These are phyloP conservation scores for Basipetospora sp. DNA, from an alignment of 2,329 filamentous ascomycete genomes.

Conservation along the genomic window DNA sequence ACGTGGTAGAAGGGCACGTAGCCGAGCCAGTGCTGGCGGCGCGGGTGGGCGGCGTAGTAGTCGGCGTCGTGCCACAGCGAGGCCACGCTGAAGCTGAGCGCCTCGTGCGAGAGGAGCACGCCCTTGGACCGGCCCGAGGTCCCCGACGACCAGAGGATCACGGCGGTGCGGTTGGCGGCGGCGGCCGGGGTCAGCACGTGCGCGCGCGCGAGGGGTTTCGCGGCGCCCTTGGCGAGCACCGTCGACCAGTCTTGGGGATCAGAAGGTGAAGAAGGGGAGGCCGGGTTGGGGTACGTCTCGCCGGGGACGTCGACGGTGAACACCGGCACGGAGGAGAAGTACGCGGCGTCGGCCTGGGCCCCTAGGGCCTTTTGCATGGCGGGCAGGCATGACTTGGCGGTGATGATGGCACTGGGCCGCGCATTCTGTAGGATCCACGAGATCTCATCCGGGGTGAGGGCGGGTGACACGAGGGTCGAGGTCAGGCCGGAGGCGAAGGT, in stretches of 20 bases:
- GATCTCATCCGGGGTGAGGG: conserved; percentile 24
- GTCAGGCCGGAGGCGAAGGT: conserved; percentile 25
- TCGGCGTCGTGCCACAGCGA: conserved; percentile 36
- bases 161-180: conserved; percentile 45
- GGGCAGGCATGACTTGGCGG: conserved; percentile 16
- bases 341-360: conserved; percentile 18
- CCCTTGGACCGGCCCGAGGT: conserved; percentile 65
- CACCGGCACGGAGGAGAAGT: conserved; percentile 34
- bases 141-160: conserved; percentile 36
- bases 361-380: conserved; percentile 21
- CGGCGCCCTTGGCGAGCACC: conserved; percentile 36
- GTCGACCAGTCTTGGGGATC: conserved; percentile 40
- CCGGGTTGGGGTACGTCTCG: conserved; percentile 19
- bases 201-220: conserved; percentile 28
- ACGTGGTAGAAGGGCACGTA: conserved; percentile 60
- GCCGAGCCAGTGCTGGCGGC: conserved; percentile 35
- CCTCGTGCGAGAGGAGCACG: conserved; percentile 55
- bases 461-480: conserved; percentile 24
- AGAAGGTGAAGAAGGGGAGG: background rate
- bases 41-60: conserved; percentile 20
- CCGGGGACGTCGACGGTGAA: conserved; percentile 35
- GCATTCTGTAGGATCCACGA: conserved; percentile 27
- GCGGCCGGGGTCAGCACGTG: conserved; percentile 28
- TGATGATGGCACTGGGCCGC: conserved; percentile 23
- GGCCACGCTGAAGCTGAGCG: conserved; percentile 43